A percentile compares a stretch with the other conserved stretches of the same genome.
Evolutionary conservation across 805 yeast species (phyloP).

Genomic region (Suhomyces kilbournensis): DNA sequence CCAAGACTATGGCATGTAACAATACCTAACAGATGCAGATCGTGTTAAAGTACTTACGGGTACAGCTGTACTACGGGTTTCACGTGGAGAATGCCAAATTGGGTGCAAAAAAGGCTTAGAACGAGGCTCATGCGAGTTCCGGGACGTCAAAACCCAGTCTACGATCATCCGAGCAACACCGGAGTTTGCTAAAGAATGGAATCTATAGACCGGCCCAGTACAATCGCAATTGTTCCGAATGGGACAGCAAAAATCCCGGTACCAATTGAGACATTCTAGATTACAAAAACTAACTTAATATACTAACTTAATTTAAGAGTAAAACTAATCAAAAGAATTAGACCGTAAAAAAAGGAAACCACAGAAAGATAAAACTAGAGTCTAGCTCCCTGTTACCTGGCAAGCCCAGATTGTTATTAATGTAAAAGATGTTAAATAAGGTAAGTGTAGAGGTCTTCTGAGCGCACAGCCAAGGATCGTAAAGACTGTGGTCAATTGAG

Average conservation of each 20-base stretch:
- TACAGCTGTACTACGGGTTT: not conserved
- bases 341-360: not conserved
- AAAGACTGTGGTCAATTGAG: not conserved
- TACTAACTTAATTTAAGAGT: too few relatives aligned
- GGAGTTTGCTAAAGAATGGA: too few relatives aligned
- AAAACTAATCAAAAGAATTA: too few relatives aligned
- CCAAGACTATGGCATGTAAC: not conserved
- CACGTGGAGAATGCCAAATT: not conserved
- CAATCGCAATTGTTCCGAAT: not conserved
- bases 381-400: not conserved
- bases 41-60: not conserved
- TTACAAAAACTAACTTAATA: too few relatives aligned
- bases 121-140: not conserved
- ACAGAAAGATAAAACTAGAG: not conserved
- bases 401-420: not conserved
- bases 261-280: not conserved
- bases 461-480: not conserved
- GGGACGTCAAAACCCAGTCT: not conserved
- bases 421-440: too few relatives aligned
- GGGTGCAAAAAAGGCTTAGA: not conserved
- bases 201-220: too few relatives aligned
- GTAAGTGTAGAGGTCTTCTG: not conserved
- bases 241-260: not conserved
- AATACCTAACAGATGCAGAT: not conserved
- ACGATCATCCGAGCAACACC: not conserved